Evolutionary conservation across 441 rosid genomes (phyloP), one percentile per base, ranked within the genome.

Genomic region (Erodium chrysanthum): DNA sequence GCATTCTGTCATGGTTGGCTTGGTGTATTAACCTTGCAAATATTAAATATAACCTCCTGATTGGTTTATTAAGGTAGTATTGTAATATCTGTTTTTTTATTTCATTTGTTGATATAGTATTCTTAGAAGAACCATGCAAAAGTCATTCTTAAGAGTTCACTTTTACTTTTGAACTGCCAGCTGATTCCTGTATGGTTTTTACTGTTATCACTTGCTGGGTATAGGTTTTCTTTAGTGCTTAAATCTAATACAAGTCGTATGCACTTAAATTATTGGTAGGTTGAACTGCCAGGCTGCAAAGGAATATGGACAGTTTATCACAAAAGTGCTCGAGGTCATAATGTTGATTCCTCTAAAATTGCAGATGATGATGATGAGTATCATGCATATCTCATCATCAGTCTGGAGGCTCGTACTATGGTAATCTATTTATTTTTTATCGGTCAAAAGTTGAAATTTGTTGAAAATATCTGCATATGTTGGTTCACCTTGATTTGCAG

Each of bases 241-340:
- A 25, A 59, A 59, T 22, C 31, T 23, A 59, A 59, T 23, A 59
- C 64, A 59, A 59, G 64, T 23, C 64, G 23, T 59, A n/a, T 44
- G 64, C 64, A 11, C 17, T 59, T 22, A 50, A 68, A 33, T 66
- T 29, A 52, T 73, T 64, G 35, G 79, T 84, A 95, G 99, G 99
- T 95, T 79, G 96, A 91, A 76, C 89, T 95, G 69, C 86, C 90
- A 65, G 97, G 99, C 73, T 95, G 99, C 79, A 88, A 84, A 83
- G 99, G 96, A 79, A 90, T 95, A 80, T 95, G 99, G 99, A 90
- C 97, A 18, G 97, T 95, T 72, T 95, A 91, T 79, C 97, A 92
- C 81, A 91, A 95, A 84, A 92, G 84, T 77, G 76, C 91, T n/a
- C 90, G 96, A 66, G 75, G 85, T 67, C 88, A 82, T 75, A 86